These are phyloP conservation scores for Coemansia sp. DNA, from an alignment of 192 early-diverging fungal genomes.

Conservation along the genomic window DNA sequence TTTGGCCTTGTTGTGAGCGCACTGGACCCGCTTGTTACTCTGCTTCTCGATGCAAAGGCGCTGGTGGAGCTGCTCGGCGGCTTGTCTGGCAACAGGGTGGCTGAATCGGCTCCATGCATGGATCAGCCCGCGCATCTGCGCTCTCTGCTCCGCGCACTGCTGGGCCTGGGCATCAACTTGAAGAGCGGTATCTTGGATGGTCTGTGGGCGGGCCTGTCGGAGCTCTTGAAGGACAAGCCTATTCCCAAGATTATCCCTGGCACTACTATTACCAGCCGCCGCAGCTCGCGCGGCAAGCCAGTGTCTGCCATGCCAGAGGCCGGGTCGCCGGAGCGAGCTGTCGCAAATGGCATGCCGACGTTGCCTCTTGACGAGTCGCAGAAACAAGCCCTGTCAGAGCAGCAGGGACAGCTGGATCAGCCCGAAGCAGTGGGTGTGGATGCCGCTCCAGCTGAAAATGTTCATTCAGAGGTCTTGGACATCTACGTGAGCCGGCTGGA, in stretches of 20 bases:
- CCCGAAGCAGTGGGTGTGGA: background rate
- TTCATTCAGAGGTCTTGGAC: constrained; percentile 1
- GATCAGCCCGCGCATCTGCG: constrained; percentile 14
- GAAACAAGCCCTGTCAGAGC: background rate
- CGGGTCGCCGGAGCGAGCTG: background rate
- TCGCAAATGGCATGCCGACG: background rate
- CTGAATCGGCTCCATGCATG: background rate
- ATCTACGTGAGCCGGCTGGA: constrained; percentile 16
- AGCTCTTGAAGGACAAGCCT: background rate
- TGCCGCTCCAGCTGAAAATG: background rate
- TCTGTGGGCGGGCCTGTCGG: constrained; percentile 31
- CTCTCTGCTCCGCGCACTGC: constrained; percentile 21
- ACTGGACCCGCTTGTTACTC: constrained; percentile 52
- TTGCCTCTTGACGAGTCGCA: background rate
- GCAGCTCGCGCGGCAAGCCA: background rate
- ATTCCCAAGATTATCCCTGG: constrained; percentile 2
- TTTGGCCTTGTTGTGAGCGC: constrained; percentile 49
- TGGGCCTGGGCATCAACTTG: constrained; percentile 32
- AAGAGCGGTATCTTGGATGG: constrained; percentile 23
- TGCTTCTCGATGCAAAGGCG: constrained; percentile 39
- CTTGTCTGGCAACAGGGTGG: background rate
- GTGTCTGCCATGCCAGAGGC: background rate
- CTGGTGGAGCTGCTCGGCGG: constrained; percentile 7
- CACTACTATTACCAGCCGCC: background rate
- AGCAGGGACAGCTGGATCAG: background rate